Base-by-base conservation (phyloP, 2,329 filamentous ascomycete genomes). In the Penicillium sp. region DNA sequence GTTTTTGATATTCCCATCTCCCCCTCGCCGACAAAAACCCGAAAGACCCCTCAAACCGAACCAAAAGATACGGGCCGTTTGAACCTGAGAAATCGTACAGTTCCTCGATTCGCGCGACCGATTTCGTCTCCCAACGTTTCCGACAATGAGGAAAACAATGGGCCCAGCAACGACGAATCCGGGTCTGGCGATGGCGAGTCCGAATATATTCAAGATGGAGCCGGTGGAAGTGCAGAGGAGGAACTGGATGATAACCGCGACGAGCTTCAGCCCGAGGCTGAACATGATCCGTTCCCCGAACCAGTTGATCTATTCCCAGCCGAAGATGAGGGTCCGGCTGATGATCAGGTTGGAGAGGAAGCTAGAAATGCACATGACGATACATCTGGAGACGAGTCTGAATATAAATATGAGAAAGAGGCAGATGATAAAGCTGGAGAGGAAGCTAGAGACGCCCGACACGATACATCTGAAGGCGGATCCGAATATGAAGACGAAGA, bases 1-100 rank as follows among this genome's bases (percentile, higher is more conserved):
- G 9, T 59, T 29, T 58, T 47, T 20, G 58, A 61, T 22, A 26
- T 64, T 35, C 56, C 61, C 7, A 13, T n/a, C 18, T 53, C 57
- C 5, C 24, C 50, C n/a, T 49, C 59, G 10, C 29, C 54, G 20
- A 20, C n/a, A 13, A 32, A 10, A 5, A n/a, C 34, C 22, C 40
- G 11, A 42, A 35, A 20, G 20, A 29, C n/a, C 5, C 26, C 29
- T 34, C 22, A 29, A 13, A 53, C 50, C 42, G 56, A 49, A n/a
- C 53, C 47, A 18, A 42, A 44, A 52, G 14, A 9, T 20, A 32
- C 38, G 11, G 32, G 18, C 4, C 16, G 11, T 5, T 13, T 35
- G 13, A 35, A 7, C 22, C n/a, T 55, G 45, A 50, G 52, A 43
- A 50, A 20, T 6, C 52, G 38, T 11, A 8, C 4, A 29, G 9